Conservation (phyloP, 345 rosid genomes). For the Trapa bicornis region DNA sequence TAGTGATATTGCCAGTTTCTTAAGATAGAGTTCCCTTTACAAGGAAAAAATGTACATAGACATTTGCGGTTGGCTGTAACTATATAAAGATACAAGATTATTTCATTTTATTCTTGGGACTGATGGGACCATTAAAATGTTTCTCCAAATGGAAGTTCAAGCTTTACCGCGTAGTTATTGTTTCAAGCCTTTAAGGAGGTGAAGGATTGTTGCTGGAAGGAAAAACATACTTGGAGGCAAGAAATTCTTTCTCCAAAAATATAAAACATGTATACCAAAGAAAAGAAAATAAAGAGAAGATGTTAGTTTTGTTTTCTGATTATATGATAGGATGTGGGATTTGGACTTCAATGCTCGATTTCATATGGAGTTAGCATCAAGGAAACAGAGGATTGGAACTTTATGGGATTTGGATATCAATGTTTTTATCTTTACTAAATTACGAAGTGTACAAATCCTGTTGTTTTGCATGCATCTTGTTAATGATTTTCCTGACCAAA, state of each 20-base stretch:
- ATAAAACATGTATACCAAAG: neutral
- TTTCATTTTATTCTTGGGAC: neutral
- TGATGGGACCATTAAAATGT: neutral
- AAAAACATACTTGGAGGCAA: too few species aligned
- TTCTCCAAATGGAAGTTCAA: neutral
- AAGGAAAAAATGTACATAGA: too few species aligned
- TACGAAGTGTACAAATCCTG: neutral
- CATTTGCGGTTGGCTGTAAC: too few species aligned
- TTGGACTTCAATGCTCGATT: neutral
- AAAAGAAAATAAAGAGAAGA: neutral
- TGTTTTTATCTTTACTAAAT: neutral
- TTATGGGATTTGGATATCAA: neutral
- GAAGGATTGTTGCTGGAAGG: neutral
- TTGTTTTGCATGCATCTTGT: too few species aligned
- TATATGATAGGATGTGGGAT: neutral
- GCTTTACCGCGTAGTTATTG: neutral
- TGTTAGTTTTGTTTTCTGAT: neutral
- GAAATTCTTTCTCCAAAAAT: too few species aligned
- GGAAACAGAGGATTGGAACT: neutral
- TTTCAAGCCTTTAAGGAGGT: neutral
- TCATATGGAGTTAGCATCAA: too few species aligned
- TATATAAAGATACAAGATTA: too few species aligned
- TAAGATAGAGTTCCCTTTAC: neutral
- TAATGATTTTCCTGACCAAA: too few species aligned
- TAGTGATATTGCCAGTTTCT: neutral